phyloP scores from a whole-genome alignment of 2,329 filamentous ascomycete species.

The Drechmeria coniospora region DNA sequence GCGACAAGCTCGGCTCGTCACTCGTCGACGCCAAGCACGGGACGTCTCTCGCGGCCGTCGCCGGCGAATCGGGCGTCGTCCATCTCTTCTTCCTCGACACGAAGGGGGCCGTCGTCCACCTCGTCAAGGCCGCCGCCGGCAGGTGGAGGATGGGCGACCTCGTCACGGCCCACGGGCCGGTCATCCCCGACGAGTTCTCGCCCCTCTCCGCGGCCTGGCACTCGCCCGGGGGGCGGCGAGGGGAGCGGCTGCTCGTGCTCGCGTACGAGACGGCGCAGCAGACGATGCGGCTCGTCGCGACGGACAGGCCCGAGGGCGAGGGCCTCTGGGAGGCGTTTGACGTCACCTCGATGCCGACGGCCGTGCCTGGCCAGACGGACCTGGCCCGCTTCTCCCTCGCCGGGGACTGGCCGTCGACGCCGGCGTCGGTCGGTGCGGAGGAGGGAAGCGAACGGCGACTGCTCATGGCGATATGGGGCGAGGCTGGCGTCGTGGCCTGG shows the following conservation, averaged over 20 bases:
- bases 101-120: slow-evolving; percentile 5
- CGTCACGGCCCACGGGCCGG: slow-evolving; percentile 1
- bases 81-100: slow-evolving; percentile 11
- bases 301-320: slow-evolving; percentile 4
- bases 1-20: slow-evolving; percentile 3
- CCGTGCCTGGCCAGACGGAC: slow-evolving; percentile 5
- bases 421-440: neutral
- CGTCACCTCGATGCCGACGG: slow-evolving; percentile 3
- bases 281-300: slow-evolving; percentile 7
- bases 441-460: slow-evolving; percentile 2
- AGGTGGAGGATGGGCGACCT: slow-evolving; percentile 6
- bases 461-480: slow-evolving; percentile 6
- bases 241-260: slow-evolving; percentile 4
- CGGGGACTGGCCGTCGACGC: slow-evolving; percentile 6
- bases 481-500: slow-evolving; percentile 6
- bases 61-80: slow-evolving; percentile 5
- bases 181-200: slow-evolving; percentile 3
- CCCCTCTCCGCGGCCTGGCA: slow-evolving; percentile 9
- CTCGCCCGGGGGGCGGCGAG: slow-evolving; percentile 3
- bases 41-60: slow-evolving; percentile 7
- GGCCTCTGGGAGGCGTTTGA: slow-evolving; percentile 5
- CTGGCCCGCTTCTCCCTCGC: slow-evolving; percentile 7
- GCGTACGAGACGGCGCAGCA: slow-evolving; percentile 6
- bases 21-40: slow-evolving; percentile 5
- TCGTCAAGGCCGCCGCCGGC: slow-evolving; percentile 4